Evolutionary conservation across 129 eudicot species (phyloP), one percentile per base, ranked within the genome.

Genomic region (Sambucus nigra): DNA sequence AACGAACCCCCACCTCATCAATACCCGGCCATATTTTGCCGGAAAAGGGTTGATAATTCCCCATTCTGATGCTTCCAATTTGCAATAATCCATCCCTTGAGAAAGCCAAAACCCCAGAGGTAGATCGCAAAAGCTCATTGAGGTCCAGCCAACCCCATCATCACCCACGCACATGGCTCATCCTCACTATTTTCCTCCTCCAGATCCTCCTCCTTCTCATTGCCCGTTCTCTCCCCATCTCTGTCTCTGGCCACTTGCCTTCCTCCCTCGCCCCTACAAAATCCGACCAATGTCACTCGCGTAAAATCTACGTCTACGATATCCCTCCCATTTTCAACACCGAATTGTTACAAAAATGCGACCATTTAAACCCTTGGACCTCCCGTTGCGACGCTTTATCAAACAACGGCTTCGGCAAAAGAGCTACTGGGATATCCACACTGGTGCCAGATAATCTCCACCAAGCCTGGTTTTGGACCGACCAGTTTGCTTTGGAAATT

Each of bases 381-480:
- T 82, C 95, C 0, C 71, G 81, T 9, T 91, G 98, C 64, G 76
- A 73, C 16, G 70, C 83, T 29, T 63, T 78, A 2, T 76, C 94
- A 2, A 91, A 91, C 63, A 27, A 51, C 3, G 98, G 98, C 0
- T 71, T 85, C 13, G 95, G 98, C 11, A 61, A 46, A 13, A 11
- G 20, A 7, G 83, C 93, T 17, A 35, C 64, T 2, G 79, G 61
- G 15, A 67, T 89, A 14, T 41, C 75, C 24, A 45, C 64, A 3
- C 53, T 79, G 0, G 69, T 81, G 0, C 98, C 98, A 52, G 40
- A 44, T 5, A 72, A 69, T 40, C 55, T 81, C 10, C 16, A 49
- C 14, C 58, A 71, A 25, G 26, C 95, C n/a, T 89, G 94, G 94
- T 81, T 40, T 45, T 85, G 93, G 88, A 89, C 97, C 7, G 97